Evolutionary conservation across 352 stramenopile species (phyloP).

Genomic region (Phytophthora rubi): DNA sequence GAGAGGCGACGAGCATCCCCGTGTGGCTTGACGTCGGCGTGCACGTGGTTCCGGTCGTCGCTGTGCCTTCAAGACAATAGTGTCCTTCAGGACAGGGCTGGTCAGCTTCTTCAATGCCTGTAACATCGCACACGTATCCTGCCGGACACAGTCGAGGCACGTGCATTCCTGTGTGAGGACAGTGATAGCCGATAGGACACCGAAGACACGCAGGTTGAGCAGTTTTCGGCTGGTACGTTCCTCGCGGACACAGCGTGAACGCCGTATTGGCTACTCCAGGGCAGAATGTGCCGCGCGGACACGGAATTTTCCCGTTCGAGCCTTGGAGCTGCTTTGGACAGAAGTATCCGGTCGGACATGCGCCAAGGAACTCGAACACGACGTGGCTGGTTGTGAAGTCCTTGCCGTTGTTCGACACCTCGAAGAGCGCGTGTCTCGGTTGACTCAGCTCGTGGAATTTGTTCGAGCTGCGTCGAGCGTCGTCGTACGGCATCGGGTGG

Average conservation of each 20-base stretch:
- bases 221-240: slow-evolving; percentile 93
- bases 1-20: slow-evolving; percentile 45
- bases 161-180: slow-evolving; percentile 92
- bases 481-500: slow-evolving; percentile 45
- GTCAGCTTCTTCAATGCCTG: slow-evolving; percentile 90
- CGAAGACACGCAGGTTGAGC: slow-evolving; percentile 86
- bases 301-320: slow-evolving; percentile 49
- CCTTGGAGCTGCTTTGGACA: slow-evolving; percentile 73
- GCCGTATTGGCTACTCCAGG: slow-evolving; percentile 83
- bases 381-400: slow-evolving; percentile 90
- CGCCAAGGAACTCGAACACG: slow-evolving; percentile 76
- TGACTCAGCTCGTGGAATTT: slow-evolving; percentile 31
- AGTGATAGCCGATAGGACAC: slow-evolving; percentile 96
- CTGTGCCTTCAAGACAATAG: slow-evolving; percentile 96
- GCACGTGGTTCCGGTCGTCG: slow-evolving; percentile 93
- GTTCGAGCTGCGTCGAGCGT: slow-evolving; percentile 21
- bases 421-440: slow-evolving; percentile 69
- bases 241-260: slow-evolving; percentile 94
- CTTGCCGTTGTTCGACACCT: slow-evolving; percentile 95
- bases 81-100: slow-evolving; percentile 95
- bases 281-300: slow-evolving; percentile 83
- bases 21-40: slow-evolving; percentile 45
- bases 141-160: slow-evolving; percentile 94
- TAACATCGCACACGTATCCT: slow-evolving; percentile 95
- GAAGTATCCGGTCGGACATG: slow-evolving; percentile 90